Evolutionary conservation across 2,329 filamentous ascomycete species (phyloP), one percentile per base, ranked within the genome.

Genomic region (Nakataea oryzae): DNA sequence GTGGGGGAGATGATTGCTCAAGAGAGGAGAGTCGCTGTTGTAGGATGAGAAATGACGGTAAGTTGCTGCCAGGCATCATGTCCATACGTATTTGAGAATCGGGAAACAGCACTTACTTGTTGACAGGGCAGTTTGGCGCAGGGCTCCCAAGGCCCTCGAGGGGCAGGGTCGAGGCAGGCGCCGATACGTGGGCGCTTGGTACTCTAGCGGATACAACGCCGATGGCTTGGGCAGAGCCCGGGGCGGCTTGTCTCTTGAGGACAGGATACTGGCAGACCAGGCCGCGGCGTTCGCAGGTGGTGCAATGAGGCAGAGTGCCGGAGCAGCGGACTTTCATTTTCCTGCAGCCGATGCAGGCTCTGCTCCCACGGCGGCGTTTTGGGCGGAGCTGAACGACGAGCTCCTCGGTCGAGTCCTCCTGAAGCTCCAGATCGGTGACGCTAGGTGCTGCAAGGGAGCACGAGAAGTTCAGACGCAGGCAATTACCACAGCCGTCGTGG

Each of bases 401-500:
- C 59, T 55, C 21, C 28, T 54, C 28, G 7, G 28, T 29, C 54
- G 30, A 26, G 59, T 32, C 47, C 3, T 61, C 29, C 21, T 24
- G 14, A 8, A 32, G 21, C 3, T 26, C 57, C n/a, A 21, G 62
- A 68, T 64, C 6, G 66, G 64, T 32, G 54, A 14, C 14, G 24
- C 17, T 50, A 17, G 41, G 13, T 9, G 70, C 67, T 58, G 68
- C 67, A n/a, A 74, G 72, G 17, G 73, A 74, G 61, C 73, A 74
- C 41, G 69, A 68, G 62, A 74, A 72, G 11, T 67, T 67, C 8
- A 74, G 61, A 29, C 73, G 71, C 54, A 71, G 66, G 62, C 73
- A 74, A 62, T 74, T 74, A 2, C 69, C 66, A 58, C 72, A 74
- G 28, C 68, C 61, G 14, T 67, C 65, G 32, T 65, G 67, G 17